These are phyloP conservation scores for Corinectria fuckeliana DNA, from an alignment of 2,329 filamentous ascomycete species.

Conservation along the genomic window DNA sequence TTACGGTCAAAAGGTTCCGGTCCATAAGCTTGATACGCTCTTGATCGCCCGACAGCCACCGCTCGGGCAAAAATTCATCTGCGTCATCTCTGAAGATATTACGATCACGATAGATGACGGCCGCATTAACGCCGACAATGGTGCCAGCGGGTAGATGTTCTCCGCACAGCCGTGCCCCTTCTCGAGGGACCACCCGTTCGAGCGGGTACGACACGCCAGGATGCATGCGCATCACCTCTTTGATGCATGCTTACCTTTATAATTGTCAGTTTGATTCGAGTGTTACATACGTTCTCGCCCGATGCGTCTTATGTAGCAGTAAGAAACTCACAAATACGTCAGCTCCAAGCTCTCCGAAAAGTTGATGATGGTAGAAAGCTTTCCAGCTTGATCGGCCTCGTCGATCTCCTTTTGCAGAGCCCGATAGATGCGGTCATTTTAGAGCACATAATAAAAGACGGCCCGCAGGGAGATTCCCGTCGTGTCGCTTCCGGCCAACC, in stretches of 20 bases:
- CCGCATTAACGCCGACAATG: constrained; percentile 50
- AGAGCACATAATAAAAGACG: constrained; percentile 68
- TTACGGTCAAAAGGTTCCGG: constrained; percentile 27
- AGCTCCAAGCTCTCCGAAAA: constrained; percentile 64
- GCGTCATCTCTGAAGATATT: constrained; percentile 64
- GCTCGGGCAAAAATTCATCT: constrained; percentile 61
- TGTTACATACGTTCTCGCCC: neutral
- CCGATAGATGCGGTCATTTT: constrained; percentile 54
- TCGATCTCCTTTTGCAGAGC: constrained; percentile 63
- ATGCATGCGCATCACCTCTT: constrained; percentile 53
- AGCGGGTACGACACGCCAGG: constrained; percentile 52
- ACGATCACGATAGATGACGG: constrained; percentile 57
- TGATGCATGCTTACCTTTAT: constrained; percentile 42
- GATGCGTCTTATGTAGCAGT: neutral
- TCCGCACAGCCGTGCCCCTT: constrained; percentile 11
- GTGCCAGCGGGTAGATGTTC: constrained; percentile 21
- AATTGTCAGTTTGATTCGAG: neutral
- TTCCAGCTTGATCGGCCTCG: constrained; percentile 53
- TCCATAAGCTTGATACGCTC: constrained; percentile 23
- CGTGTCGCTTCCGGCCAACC: constrained; percentile 68
- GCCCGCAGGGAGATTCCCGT: constrained; percentile 67
- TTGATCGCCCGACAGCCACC: constrained; percentile 48
- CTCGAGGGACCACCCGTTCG: constrained; percentile 14
- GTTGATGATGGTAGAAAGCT: constrained; percentile 35
- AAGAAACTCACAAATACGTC: constrained; percentile 54